phyloP scores from a whole-genome alignment of 768 basidiomycete genomes.

The Porphyrellus cyaneotinctus region DNA sequence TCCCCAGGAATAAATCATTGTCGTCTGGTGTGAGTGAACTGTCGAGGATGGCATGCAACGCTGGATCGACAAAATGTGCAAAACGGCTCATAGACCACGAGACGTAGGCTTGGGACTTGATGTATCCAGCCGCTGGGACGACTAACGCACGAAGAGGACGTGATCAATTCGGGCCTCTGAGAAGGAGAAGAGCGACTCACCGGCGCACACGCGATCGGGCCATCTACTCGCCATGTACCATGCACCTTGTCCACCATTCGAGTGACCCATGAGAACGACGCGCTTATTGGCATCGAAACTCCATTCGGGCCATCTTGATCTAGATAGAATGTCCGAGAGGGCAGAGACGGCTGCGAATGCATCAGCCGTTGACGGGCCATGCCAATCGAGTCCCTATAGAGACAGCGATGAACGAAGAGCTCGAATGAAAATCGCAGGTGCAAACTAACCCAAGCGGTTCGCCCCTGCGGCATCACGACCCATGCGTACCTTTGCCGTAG shows the following conservation, averaged over 20 bases:
- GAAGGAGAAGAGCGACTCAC: constrained; percentile 30
- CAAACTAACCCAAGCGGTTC: constrained; percentile 71
- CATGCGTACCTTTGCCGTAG: constrained; percentile 59
- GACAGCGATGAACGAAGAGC: not conserved
- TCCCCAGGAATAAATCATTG: constrained; percentile 82
- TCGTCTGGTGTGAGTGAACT: constrained; percentile 77
- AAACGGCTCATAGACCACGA: constrained; percentile 68
- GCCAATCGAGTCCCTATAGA: constrained; percentile 87
- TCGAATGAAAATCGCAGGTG: not conserved
- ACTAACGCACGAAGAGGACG: constrained; percentile 35
- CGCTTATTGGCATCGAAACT: constrained; percentile 35
- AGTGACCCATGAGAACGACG: constrained; percentile 80
- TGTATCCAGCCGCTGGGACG: constrained; percentile 75
- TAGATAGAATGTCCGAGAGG: constrained; percentile 44
- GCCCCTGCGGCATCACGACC: constrained; percentile 78
- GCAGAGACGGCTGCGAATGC: constrained; percentile 62
- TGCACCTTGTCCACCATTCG: constrained; percentile 88
- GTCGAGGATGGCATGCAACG: constrained; percentile 66
- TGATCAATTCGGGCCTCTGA: not conserved
- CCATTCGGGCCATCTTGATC: constrained; percentile 40
- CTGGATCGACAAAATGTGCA: constrained; percentile 75
- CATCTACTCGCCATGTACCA: constrained; percentile 77
- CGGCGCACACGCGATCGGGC: constrained; percentile 70
- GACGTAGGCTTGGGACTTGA: constrained; percentile 86
- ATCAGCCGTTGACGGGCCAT: constrained; percentile 73